Conservation (phyloP, 139 green algal species). For the Protoeuglena noctilucae region DNA sequence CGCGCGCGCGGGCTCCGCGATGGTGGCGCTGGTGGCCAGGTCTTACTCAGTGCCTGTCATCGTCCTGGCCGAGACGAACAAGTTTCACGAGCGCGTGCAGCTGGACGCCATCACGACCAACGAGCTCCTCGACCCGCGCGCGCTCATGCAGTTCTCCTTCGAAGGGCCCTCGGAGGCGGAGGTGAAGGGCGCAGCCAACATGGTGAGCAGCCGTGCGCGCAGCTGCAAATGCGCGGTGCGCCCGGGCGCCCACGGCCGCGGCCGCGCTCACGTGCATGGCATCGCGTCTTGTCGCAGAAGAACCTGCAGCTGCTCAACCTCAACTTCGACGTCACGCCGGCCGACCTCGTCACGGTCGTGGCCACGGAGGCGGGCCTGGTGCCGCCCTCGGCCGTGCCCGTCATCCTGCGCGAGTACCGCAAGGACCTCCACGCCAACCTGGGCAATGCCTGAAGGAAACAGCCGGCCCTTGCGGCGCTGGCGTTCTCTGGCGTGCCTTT, state of each 20-base stretch:
- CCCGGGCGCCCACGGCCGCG: not conserved
- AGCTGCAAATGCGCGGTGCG: too few species aligned
- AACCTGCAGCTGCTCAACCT: conserved; percentile 71
- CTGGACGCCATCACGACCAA: conserved; percentile 87
- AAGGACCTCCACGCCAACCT: too few species aligned
- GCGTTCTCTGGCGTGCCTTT: too few species aligned
- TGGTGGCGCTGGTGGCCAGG: conserved; percentile 63
- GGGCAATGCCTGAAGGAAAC: too few species aligned
- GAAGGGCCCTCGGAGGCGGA: too few species aligned
- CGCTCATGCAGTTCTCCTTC: conserved; percentile 1
- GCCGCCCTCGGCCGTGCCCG: conserved; percentile 71
- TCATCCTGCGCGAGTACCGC: conserved; percentile 71
- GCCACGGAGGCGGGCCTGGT: conserved; percentile 86
- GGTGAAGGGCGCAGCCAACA: too few species aligned
- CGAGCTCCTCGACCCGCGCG: conserved; percentile 72
- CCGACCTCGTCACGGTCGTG: conserved; percentile 77
- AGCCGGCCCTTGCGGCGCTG: too few species aligned
- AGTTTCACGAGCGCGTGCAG: conserved; percentile 71
- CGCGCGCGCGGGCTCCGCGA: conserved; percentile 55
- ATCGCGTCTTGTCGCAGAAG: conserved; percentile 30
- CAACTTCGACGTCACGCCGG: conserved; percentile 85
- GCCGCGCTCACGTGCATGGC: not conserved
- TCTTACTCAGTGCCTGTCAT: conserved; percentile 62
- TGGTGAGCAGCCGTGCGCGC: too few species aligned
- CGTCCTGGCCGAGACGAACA: conserved; percentile 86